Conservation (phyloP, 2,329 filamentous ascomycete species). For the Fusarium sp. region DNA sequence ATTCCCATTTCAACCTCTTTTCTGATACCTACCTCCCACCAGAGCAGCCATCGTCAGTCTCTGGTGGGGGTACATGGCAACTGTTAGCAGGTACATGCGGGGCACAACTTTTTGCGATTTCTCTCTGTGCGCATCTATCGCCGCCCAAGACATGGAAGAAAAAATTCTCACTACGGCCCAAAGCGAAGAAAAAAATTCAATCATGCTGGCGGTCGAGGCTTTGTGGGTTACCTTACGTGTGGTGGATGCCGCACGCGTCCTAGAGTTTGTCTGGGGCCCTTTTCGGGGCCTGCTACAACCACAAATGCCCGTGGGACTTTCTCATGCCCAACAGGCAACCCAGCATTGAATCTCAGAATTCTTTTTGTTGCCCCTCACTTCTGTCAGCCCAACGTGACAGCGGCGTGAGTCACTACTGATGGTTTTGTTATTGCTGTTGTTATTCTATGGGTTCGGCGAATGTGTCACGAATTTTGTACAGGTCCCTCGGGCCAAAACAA, state of each 20-base stretch:
- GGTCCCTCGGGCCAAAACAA: slow-evolving; percentile 3
- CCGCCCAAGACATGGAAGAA: slow-evolving; percentile 27
- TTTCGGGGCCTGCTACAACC: slow-evolving; percentile 30
- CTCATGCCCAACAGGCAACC: slow-evolving; percentile 49
- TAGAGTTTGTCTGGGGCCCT: slow-evolving; percentile 37
- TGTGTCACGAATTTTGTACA: slow-evolving; percentile 8
- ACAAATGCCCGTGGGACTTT: slow-evolving; percentile 26
- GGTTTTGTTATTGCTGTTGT: neutral
- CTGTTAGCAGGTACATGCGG: slow-evolving; percentile 50
- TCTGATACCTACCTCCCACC: slow-evolving; percentile 14
- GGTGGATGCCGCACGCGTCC: slow-evolving; percentile 35
- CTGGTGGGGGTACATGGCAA: slow-evolving; percentile 44
- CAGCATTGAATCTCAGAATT: slow-evolving; percentile 16
- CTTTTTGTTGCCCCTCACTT: slow-evolving; percentile 41
- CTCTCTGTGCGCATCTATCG: slow-evolving; percentile 32
- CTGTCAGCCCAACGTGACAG: slow-evolving; percentile 46
- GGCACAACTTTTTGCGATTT: slow-evolving; percentile 31
- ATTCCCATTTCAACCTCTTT: slow-evolving; percentile 8
- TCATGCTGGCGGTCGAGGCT: slow-evolving; percentile 41
- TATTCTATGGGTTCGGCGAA: neutral
- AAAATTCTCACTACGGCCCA: slow-evolving; percentile 47
- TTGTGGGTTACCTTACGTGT: slow-evolving; percentile 35
- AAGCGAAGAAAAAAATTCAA: slow-evolving; percentile 43
- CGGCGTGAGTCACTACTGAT: slow-evolving; percentile 47
- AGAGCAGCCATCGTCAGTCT: slow-evolving; percentile 13